Evolutionary conservation across 108 stramenopile genomes (phyloP), one percentile per base, ranked within the genome.

Genomic region (Stephanodiscus minutulus): DNA sequence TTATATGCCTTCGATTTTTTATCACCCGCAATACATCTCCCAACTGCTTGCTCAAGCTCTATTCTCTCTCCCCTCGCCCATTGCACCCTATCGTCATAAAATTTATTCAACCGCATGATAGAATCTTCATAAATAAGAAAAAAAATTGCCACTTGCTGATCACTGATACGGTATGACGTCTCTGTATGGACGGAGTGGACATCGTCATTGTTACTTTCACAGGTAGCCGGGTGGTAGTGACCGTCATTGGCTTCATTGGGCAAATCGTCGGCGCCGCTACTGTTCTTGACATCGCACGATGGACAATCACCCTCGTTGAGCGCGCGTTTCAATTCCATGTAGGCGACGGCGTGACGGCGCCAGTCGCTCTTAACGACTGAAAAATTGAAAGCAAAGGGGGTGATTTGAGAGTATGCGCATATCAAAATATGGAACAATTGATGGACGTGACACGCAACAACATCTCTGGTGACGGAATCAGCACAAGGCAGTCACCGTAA

Each of bases 11-110:
- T 28, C 41, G 39, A 18, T 27, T 33, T 15, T 59, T 21, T 27
- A 56, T 69, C 58, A 31, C 47, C 43, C 11, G 61, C 73, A n/a
- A 82, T 65, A 54, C 73, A 57, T 25, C 52, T 59, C 25, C 73
- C 76, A n/a, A 89, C 85, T 13, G 83, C 75, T n/a, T 73, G 53
- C 57, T 85, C 78, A 50, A 91, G 59, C 3, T 75, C 84, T 0
- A 60, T 24, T 61, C 73, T 82, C 64, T 88, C 86, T 11, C 67
- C 54, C 21, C 61, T 25, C 13, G 87, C 88, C 88, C 87, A 88
- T 0, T 44, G 5, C 54, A 79, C 71, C 64, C 80, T 86, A 56
- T 89, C 85, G 10, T 73, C 53, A 61, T 88, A 89, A 68, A 89
- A 89, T 12, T 79, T 74, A 39, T 68, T 39, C 29, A 88, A 46